Conservation (phyloP, 495 filamentous ascomycete species). For the Pseudotulostoma volvatum region DNA sequence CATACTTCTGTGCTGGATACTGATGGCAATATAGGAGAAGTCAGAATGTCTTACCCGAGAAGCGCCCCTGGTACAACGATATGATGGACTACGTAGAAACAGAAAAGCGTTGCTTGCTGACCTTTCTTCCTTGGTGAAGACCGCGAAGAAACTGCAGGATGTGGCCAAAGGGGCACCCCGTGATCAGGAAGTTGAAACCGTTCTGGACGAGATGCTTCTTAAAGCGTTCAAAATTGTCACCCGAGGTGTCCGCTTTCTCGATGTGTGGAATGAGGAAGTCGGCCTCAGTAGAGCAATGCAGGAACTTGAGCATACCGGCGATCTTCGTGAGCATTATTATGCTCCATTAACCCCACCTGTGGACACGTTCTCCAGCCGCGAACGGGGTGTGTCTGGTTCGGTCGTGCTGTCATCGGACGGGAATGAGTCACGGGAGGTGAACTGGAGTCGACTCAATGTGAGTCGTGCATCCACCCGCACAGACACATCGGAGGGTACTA, state of each 20-base stretch:
- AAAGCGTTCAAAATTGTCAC: conserved; percentile 91
- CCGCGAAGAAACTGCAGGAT: conserved; percentile 66
- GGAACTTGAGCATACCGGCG: conserved; percentile 32
- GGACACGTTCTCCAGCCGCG: conserved; percentile 27
- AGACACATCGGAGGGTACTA: conserved; percentile 15
- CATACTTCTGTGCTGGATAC: conserved; percentile 1
- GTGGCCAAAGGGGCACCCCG: conserved; percentile 31
- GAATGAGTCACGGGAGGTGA: conserved; percentile 22
- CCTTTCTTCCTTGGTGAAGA: conserved; percentile 74
- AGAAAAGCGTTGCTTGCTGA: conserved; percentile 80
- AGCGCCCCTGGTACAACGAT: conserved; percentile 50
- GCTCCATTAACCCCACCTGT: conserved; percentile 60
- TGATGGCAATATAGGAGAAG: conserved; percentile 45
- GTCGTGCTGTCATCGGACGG: conserved; percentile 12
- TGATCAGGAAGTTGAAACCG: conserved; percentile 49
- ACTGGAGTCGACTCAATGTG: conserved; percentile 21
- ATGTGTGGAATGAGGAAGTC: conserved; percentile 67
- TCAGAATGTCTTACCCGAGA: conserved; percentile 79
- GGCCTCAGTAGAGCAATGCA: conserved; percentile 45
- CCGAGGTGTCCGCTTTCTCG: conserved; percentile 80
- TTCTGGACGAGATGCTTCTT: conserved; percentile 81
- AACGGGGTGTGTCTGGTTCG: conserved; percentile 8
- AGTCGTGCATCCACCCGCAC: conserved; percentile 24
- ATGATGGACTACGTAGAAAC: conserved; percentile 60
- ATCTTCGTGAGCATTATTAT: conserved; percentile 15